Evolutionary conservation across 495 filamentous ascomycete species (phyloP), one percentile per base, ranked within the genome.

Genomic region (Articulospora tetracladia): DNA sequence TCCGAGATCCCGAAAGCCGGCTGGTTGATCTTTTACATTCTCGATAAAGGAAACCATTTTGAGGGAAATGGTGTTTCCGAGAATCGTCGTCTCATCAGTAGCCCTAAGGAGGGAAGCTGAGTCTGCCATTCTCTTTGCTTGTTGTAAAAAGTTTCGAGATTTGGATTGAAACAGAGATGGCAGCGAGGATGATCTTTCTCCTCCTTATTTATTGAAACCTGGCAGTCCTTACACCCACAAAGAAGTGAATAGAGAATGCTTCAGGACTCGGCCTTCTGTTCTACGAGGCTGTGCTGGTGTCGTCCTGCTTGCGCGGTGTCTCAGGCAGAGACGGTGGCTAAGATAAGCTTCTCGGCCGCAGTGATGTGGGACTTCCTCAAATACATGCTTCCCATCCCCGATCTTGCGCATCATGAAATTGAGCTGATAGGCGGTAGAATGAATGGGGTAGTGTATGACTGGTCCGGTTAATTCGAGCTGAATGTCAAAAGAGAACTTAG

Each of bases 1-100:
- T 2, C 55, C 55, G 17, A 57, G 55, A 15, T 47, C 36, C 13
- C 55, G 55, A 48, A 57, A 57, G n/a, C 39, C 55, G n/a, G 46
- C 22, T 39, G 55, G 55, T 23, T 47, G 55, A 19, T 47, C 41
- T 12, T 28, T 34, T 3, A 48, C 41, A 3, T 34, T 23, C 19
- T 57, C 30, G 22, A 57, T 25, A 23, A 57, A 57, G 17, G 3
- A 8, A 15, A 57, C 41, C 55, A 57, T 57, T n/a, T 34, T 47
- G 11, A 57, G 2, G 20, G 55, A 57, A 11, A 57, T 57, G 12
- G 36, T 47, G 27, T 57, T 57, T 24, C 55, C 55, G 11, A 57
- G 55, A 12, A 15, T 1, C 4, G 55, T 57, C 10, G 55, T 57
- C 3, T 28, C 26, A 7, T 27, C 27, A 11, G 55, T 57, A 6